Conservation (phyloP, 352 stramenopile species). For the Globisporangium ultimum region DNA sequence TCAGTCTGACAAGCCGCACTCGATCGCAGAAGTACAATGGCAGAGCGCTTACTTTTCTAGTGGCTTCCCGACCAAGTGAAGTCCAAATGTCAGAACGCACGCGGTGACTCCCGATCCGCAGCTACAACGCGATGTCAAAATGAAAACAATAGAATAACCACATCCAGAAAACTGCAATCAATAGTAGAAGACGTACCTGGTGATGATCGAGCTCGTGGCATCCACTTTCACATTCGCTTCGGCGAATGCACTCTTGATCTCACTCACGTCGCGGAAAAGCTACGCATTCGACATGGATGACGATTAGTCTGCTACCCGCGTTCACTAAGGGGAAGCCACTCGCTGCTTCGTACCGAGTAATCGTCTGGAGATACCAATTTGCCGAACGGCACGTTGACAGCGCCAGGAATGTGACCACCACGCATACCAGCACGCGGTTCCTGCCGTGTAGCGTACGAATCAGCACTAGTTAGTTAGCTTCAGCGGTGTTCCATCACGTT, state of each 20-base stretch:
- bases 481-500: no score
- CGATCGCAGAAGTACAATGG: not conserved
- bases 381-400: slow-evolving; percentile 89
- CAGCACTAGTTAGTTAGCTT: no score
- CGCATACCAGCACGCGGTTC: slow-evolving; percentile 91
- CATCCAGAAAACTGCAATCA: not conserved
- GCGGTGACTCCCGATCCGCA: slow-evolving; percentile 76
- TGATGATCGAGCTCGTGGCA: slow-evolving; percentile 58
- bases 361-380: slow-evolving; percentile 85
- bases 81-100: slow-evolving; percentile 55
- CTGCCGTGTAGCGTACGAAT: no score
- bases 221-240: slow-evolving; percentile 62
- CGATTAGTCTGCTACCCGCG: slow-evolving; percentile 13
- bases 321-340: not conserved
- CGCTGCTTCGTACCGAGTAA: slow-evolving; percentile 50
- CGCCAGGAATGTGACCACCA: slow-evolving; percentile 89
- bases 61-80: slow-evolving; percentile 62
- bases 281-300: slow-evolving; percentile 38
- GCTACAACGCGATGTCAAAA: slow-evolving; percentile 19
- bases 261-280: slow-evolving; percentile 70
- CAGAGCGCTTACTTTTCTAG: slow-evolving; percentile 50
- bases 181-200: slow-evolving; percentile 34
- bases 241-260: slow-evolving; percentile 80
- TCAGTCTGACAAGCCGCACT: slow-evolving; percentile 1
- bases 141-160: slow-evolving; percentile 8